These are phyloP conservation scores for Tuber borchii DNA, from an alignment of 495 filamentous ascomycete genomes.

Conservation along the genomic window DNA sequence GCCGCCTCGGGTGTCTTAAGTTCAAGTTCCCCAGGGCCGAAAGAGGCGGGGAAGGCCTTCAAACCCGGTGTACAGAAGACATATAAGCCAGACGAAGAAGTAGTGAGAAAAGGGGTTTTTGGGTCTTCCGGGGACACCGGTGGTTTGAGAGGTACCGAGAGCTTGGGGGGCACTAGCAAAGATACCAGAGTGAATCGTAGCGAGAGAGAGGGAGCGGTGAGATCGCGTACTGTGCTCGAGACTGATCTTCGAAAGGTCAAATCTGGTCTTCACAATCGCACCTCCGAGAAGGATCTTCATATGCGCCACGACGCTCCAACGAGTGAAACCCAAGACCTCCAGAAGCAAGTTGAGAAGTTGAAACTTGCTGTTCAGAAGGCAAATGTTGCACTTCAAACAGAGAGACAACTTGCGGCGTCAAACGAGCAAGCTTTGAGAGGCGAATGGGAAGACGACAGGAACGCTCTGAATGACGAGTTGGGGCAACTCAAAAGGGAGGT, in stretches of 20 bases:
- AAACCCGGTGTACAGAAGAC: too few relatives aligned
- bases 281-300: slow-evolving; percentile 65
- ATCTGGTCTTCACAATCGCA: slow-evolving; percentile 52
- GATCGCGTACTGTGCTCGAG: slow-evolving; percentile 32
- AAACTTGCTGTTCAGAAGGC: slow-evolving; percentile 47
- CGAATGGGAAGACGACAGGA: slow-evolving; percentile 60
- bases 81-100: too few relatives aligned
- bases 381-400: slow-evolving; percentile 44
- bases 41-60: too few relatives aligned
- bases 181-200: too few relatives aligned
- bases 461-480: slow-evolving; percentile 60
- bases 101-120: too few relatives aligned
- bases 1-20: too few relatives aligned
- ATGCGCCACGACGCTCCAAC: slow-evolving; percentile 63
- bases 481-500: slow-evolving; percentile 63
- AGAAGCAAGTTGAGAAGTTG: slow-evolving; percentile 51
- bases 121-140: too few relatives aligned
- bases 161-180: too few relatives aligned
- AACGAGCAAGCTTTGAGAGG: slow-evolving; percentile 31
- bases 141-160: too few relatives aligned
- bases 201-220: slow-evolving; percentile 33
- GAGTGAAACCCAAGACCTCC: slow-evolving; percentile 59
- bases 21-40: too few relatives aligned
- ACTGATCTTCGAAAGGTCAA: slow-evolving; percentile 50
- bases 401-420: slow-evolving; percentile 27